Evolutionary conservation across 345 rosid genomes (phyloP), one percentile per base, ranked within the genome.

Genomic region (Dimocarpus longan): DNA sequence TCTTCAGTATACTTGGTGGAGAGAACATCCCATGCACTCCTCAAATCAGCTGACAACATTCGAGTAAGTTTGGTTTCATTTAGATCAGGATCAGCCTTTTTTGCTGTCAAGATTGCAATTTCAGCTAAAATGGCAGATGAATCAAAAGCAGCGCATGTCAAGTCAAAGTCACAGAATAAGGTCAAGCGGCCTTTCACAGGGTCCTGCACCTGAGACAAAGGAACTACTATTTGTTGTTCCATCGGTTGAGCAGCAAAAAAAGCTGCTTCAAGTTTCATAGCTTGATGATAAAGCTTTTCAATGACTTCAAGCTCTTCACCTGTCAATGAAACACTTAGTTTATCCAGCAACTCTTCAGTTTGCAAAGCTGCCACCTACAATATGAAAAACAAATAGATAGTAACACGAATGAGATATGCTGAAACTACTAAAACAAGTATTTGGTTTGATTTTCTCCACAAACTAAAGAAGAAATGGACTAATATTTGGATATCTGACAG

Each of bases 111-210:
- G 32, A 89, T 89, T 57, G 92, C 92, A 79, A 89, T 84, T 81
- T 89, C 92, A 52, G 90, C 92, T 78, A 89, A 80, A 78, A 89
- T 85, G 57, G 90, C 88, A 76, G 88, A 89, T 32, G 92, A 89
- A 83, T 89, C 92, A 81, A 87, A 82, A 69, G 86, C 85, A 19
- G 92, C 40, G 83, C 92, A 89, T 7, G 90, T 86, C 90, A 87
- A 85, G 82, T 89, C 92, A 81, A 89, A 89, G 82, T 89, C 92
- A 69, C 87, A 85, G 78, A 87, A 89, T 84, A 87, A 65, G 79
- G 82, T 78, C 59, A 84, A 79, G 40, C 66, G 81, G 46, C 76
- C 85, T 66, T 82, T 81, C 12, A 50, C 76, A 44, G 79, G 82
- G 64, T 79, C 75, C 66, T 81, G 87, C 82, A 39, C 78, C 74